These are phyloP conservation scores for Fusarium phyllophilum DNA, from an alignment of 2,329 filamentous ascomycete species.

Conservation along the genomic window DNA sequence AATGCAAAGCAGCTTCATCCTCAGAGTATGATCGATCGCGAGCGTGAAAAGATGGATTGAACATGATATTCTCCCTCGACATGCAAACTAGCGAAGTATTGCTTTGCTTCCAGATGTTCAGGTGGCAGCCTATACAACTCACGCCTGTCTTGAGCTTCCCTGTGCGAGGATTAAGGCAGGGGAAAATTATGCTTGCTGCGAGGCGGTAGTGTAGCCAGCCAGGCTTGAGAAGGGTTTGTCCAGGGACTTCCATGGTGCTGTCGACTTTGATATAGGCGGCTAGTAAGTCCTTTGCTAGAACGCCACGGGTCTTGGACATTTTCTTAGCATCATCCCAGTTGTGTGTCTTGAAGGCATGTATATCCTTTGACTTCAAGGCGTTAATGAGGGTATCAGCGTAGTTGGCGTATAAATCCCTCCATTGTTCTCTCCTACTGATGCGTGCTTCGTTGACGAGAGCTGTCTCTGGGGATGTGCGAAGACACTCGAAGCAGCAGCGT, in stretches of 20 bases:
- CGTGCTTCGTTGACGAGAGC: neutral
- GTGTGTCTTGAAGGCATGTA: neutral
- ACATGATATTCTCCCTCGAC: neutral
- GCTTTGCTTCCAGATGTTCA: accelerated
- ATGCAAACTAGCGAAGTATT: accelerated
- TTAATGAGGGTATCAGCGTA: accelerated
- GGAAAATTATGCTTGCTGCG: neutral
- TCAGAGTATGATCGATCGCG: neutral
- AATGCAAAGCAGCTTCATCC: neutral
- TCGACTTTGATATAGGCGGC: neutral
- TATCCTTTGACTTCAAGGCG: accelerated
- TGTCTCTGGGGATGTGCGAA: neutral
- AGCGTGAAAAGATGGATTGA: neutral
- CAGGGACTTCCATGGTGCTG: accelerated
- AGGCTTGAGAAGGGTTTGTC: accelerated
- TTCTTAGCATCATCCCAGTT: neutral
- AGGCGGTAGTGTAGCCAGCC: neutral
- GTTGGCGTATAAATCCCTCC: accelerated
- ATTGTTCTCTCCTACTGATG: accelerated
- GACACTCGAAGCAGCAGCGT: slow-evolving; percentile 21
- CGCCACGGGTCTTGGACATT: neutral
- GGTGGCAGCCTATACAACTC: neutral
- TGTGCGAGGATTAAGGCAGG: neutral
- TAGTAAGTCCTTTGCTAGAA: neutral
- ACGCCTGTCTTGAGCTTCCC: neutral